Conservation (phyloP, 495 filamentous ascomycete genomes). For the Saxispiralis lemnorum region DNA sequence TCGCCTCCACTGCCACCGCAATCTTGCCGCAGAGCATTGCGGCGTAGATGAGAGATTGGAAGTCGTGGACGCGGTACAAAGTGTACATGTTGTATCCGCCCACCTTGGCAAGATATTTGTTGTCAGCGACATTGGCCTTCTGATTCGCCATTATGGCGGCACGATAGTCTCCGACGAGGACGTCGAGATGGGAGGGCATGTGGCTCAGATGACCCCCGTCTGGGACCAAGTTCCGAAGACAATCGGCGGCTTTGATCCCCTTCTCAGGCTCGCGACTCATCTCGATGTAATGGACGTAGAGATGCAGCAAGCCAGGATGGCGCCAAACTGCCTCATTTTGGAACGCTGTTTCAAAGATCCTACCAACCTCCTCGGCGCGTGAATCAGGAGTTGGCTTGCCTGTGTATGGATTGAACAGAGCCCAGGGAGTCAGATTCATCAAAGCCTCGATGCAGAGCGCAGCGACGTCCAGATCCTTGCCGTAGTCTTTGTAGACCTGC, state of each 20-base stretch:
- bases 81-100: constrained; percentile 47
- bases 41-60: constrained; percentile 51
- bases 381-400: constrained; percentile 37
- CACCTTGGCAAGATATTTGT: constrained; percentile 35
- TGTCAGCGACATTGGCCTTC: constrained; percentile 44
- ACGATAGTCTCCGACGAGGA: constrained; percentile 49
- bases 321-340: constrained; percentile 12
- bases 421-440: constrained; percentile 55
- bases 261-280: constrained; percentile 46
- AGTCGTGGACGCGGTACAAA: constrained; percentile 47
- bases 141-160: constrained; percentile 42
- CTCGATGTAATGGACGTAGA: constrained; percentile 60
- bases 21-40: constrained; percentile 52
- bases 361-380: constrained; percentile 39
- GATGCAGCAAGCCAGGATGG: constrained; percentile 48
- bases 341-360: constrained; percentile 36
- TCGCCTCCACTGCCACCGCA: constrained; percentile 37
- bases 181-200: constrained; percentile 54
- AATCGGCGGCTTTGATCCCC: constrained; percentile 38
- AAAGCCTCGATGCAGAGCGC: constrained; percentile 46
- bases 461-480: constrained; percentile 41
- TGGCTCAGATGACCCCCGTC: constrained; percentile 55
- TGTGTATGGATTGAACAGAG: constrained; percentile 43
- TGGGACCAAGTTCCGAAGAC: constrained; percentile 43
- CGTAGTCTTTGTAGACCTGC: constrained; percentile 34